Evolutionary conservation across 345 rosid genomes (phyloP), one percentile per base, ranked within the genome.

Genomic region (Eucalyptus curtisii): DNA sequence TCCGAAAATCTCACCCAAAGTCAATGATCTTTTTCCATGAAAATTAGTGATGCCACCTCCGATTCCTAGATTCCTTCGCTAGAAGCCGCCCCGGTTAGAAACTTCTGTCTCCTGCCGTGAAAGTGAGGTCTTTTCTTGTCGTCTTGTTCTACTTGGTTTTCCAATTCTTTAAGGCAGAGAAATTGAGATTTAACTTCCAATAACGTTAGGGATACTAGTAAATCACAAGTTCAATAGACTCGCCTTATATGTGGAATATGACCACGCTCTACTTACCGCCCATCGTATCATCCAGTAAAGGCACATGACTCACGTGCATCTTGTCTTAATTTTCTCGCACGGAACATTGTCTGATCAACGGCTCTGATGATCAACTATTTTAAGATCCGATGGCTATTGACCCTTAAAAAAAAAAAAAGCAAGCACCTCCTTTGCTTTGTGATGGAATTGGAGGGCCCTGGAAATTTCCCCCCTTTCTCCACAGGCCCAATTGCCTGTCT

Each of bases 311-410:
- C 61, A 55, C 1, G 10, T n/a, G 79, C 37, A 31, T n/a, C 10
- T 4, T 12, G 5, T n/a, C 20, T 6, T 61, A 30, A 30, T 61
- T 30, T 3, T 14, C 9, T 61, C 2, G 0, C 2, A 7, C 9
- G 1, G 4, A 30, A 9, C 3, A 13, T 27, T 14, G 3, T n/a
- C 0, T 7, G 76, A 64, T 64, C 37, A n/a, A 7, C 12, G 11
- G 6, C 12, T 7, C 0, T 4, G 12, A 15, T 66, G 42, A 55
- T 25, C 12, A 4, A 9, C 27, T 40, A 37, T 76, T 8, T 9
- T 8, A 17, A 16, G 80, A 68, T 33, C 42, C 3, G 5, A 33
- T 10, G 24, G 24, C 12, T 17, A 16, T 9, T 4, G 14, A 20
- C 7, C 47, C 47, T 22, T 44, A 37, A 4, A 4, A 3, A 64